Evolutionary conservation across 2,329 filamentous ascomycete genomes (phyloP), one percentile per base, ranked within the genome.

Genomic region (Lachnellula occidentalis): DNA sequence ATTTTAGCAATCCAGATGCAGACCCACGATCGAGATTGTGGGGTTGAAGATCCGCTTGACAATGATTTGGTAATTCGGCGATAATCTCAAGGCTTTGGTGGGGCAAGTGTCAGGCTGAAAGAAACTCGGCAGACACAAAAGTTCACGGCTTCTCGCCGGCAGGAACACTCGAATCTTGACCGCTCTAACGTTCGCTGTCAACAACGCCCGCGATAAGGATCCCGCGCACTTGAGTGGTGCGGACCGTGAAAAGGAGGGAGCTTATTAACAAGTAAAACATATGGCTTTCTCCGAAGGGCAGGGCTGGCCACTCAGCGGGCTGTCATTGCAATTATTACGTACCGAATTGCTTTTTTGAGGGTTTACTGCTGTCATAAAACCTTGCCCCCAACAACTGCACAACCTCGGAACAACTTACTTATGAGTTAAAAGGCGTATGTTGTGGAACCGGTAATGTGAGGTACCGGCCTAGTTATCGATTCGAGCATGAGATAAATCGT

Each of bases 361-460:
- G 59, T 63, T 66, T 64, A 54, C 58, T 64, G 62, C 49, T 64
- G 63, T 66, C 63, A 66, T 66, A 27, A 56, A 59, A 56, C 47
- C 31, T 41, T 41, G n/a, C 46, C 36, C 45, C 48, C 47, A 34
- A 48, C 27, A 34, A 22, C 22, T 45, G 48, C 48, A 48, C 45
- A 42, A n/a, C 45, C 34, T 21, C 5, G 36, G 36, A 17, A 15
- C 12, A 17, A 9, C 36, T 9, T 17, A 9, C 36, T 9, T 17
- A 39, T 39, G 31, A n/a, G 24, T 24, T 39, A 17, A 21, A n/a
- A 22, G n/a, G 34, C n/a, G 17, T 22, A 31, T 50, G 48, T 22
- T n/a, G 45, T 57, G 51, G 34, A 50, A 56, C 42, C 49, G 50
- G 54, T 58, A 59, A 49, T 58, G 58, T 51, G 57, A 61, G 57